Percentiles rank a stretch among this genome's conserved stretches.
These are phyloP conservation scores for Starmerella ratchasimensis DNA, from an alignment of 805 yeast species.

Conservation along the genomic window DNA sequence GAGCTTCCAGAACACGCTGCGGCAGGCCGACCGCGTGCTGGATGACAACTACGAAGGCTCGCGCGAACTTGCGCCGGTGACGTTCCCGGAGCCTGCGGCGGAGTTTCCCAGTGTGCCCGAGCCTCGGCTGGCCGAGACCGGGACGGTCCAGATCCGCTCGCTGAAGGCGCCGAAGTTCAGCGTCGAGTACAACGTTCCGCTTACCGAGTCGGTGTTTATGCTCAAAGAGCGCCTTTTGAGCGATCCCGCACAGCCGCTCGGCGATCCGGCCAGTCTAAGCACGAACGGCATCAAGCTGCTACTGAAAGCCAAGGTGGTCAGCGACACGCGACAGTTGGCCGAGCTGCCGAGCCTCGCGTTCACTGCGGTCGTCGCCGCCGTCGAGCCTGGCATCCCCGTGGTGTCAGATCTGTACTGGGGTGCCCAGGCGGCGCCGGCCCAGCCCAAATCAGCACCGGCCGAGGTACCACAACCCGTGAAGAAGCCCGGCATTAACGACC, in stretches of 20 bases:
- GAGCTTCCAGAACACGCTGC: slow-evolving; percentile 9
- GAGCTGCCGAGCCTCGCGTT: slow-evolving; percentile 16
- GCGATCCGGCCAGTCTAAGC: background rate
- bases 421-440: slow-evolving; percentile 1
- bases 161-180: slow-evolving; percentile 60
- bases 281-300: slow-evolving; percentile 11
- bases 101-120: slow-evolving; percentile 11
- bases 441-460: background rate
- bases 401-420: slow-evolving; percentile 18
- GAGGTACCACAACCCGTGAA: too few relatives aligned
- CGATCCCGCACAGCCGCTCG: slow-evolving; percentile 21
- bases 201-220: slow-evolving; percentile 19
- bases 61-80: slow-evolving; percentile 3
- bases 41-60: slow-evolving; percentile 11
- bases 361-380: slow-evolving; percentile 14
- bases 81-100: slow-evolving; percentile 6
- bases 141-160: slow-evolving; percentile 39
- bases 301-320: slow-evolving; percentile 17
- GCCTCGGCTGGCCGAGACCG: background rate
- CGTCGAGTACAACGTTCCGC: slow-evolving; percentile 20
- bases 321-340: slow-evolving; percentile 16
- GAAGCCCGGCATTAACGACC: slow-evolving; percentile 14
- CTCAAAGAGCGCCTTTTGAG: slow-evolving; percentile 24
- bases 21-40: slow-evolving; percentile 9
- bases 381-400: slow-evolving; percentile 10